Conservation (phyloP, 1,284 basidiomycete species). For the Cutaneotrichosporon mucoides region DNA sequence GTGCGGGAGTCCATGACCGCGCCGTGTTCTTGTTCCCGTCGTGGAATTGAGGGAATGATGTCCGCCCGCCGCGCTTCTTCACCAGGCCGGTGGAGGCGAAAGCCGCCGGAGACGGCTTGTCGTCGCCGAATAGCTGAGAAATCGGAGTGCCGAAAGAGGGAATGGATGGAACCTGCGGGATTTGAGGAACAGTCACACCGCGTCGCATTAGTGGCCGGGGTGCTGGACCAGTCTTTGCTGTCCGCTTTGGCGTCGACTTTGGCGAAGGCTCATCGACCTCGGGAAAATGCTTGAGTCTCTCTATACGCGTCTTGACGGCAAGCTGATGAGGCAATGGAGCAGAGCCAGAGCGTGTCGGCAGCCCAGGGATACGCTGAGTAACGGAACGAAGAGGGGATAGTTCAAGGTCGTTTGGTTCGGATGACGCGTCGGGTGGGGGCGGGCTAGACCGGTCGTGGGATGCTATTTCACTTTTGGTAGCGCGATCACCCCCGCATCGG, state of each 20-base stretch:
- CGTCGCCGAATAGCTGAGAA: conserved; percentile 35
- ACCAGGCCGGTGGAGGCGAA: conserved; percentile 46
- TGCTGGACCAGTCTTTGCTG: too few species aligned
- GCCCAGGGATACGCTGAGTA: background rate
- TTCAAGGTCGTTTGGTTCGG: conserved; percentile 9
- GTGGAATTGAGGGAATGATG: conserved; percentile 35
- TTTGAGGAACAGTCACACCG: too few species aligned
- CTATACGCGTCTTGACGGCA: too few species aligned
- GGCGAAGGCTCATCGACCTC: too few species aligned
- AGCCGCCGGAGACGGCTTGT: conserved; percentile 46
- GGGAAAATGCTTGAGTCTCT: too few species aligned
- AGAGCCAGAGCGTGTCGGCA: too few species aligned
- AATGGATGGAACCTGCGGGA: background rate
- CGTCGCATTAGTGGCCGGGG: background rate
- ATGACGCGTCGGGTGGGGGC: background rate
- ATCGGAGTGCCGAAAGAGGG: conserved; percentile 28
- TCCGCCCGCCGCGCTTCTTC: conserved; percentile 41
- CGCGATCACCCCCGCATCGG: conserved; percentile 6
- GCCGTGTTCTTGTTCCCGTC: conserved; percentile 4
- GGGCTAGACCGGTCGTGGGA: background rate
- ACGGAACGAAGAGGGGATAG: background rate
- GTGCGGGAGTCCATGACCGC: background rate
- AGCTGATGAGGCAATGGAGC: too few species aligned
- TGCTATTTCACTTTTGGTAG: conserved; percentile 9
- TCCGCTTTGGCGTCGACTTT: too few species aligned